Percentiles rank a stretch among this genome's conserved stretches.
Conservation (phyloP, 129 eudicot species). For the Apium graveolens region DNA sequence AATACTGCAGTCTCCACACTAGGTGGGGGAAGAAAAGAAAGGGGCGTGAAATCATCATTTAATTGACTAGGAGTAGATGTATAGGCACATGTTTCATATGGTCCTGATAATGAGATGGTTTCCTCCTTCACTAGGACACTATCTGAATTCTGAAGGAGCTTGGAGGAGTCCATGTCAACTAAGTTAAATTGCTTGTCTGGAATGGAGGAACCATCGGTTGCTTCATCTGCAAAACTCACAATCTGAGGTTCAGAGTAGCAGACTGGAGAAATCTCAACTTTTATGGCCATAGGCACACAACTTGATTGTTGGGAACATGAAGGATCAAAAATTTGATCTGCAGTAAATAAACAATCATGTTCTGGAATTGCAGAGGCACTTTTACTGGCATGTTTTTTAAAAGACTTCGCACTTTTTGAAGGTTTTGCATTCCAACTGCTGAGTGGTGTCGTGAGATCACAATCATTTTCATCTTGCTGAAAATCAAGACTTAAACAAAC, state of each 20-base stretch:
- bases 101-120: conserved; percentile 15
- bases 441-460: conserved; percentile 57
- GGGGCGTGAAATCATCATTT: conserved; percentile 19
- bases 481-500: conserved; percentile 13
- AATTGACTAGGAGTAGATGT: conserved; percentile 33
- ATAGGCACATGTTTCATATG: conserved; percentile 20
- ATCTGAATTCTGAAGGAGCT: neutral
- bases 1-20: conserved; percentile 22
- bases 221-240: conserved; percentile 9
- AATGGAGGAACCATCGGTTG: conserved; percentile 9
- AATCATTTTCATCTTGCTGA: conserved; percentile 33
- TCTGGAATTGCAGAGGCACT: conserved; percentile 14
- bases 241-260: conserved; percentile 21
- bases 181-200: conserved; percentile 9
- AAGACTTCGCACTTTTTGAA: conserved; percentile 29
- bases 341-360: conserved; percentile 10
- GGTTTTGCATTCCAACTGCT: conserved; percentile 36
- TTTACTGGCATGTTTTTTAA: conserved; percentile 21
- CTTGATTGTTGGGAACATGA: conserved; percentile 12
- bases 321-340: conserved; percentile 15
- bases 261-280: conserved; percentile 34
- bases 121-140: conserved; percentile 14
- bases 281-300: conserved; percentile 22
- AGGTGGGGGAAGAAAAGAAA: conserved; percentile 9
- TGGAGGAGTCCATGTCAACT: conserved; percentile 16